Conservation (phyloP, 2,329 filamentous ascomycete species). For the Aspergillus sp. region DNA sequence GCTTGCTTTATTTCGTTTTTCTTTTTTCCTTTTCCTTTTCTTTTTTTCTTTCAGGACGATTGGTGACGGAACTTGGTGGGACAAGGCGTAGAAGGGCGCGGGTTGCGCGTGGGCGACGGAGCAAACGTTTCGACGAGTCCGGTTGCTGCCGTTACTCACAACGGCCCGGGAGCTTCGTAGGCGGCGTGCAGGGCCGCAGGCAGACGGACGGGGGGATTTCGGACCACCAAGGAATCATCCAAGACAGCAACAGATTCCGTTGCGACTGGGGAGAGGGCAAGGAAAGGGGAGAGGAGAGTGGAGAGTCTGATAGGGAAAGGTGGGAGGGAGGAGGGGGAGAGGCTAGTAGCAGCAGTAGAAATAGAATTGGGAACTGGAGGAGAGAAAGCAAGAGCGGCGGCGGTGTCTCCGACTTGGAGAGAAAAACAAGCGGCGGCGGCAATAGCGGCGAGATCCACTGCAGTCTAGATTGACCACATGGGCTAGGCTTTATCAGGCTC, state of each 20-base stretch:
- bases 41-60: background rate
- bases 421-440: constrained; percentile 21
- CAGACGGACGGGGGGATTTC: constrained; percentile 13
- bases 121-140: constrained; percentile 29
- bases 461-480: constrained; percentile 5
- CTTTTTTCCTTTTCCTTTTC: no score
- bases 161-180: constrained; percentile 14
- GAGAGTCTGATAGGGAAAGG: background rate
- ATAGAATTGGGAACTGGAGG: background rate
- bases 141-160: constrained; percentile 20
- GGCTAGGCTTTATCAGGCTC: background rate
- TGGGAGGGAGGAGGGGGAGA: background rate
- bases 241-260: background rate
- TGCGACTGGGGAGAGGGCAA: constrained; percentile 1
- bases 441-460: constrained; percentile 21
- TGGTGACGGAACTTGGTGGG: constrained; percentile 1
- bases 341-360: no score
- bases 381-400: constrained; percentile 7
- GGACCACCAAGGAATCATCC: constrained; percentile 12
- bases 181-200: constrained; percentile 10
- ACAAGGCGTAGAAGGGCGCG: constrained; percentile 34
- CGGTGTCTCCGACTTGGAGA: constrained; percentile 8
- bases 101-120: constrained; percentile 27
- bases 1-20: background rate
- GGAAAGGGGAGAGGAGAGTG: background rate